Base-by-base conservation (phyloP, 73 alveolate genomes). In the Loxodes magnus region DNA sequence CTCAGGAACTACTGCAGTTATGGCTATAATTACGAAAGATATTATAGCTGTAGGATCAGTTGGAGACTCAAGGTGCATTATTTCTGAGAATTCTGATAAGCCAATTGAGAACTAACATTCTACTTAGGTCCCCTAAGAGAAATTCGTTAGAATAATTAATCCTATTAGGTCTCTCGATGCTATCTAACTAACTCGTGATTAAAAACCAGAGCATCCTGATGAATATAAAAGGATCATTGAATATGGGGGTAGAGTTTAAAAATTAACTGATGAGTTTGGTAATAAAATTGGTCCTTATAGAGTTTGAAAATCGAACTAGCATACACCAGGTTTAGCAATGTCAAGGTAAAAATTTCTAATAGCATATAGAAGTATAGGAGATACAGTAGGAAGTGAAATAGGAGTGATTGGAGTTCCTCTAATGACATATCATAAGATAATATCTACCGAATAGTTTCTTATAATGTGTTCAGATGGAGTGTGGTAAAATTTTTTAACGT, bases 271-370 rank as follows among this genome's bases (percentile, higher is more conserved):
- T 2, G 59, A 46, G 27, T 7, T n/a, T n/a, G 59, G 59, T 25
- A 25, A 1, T 0, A 46, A 46, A 46, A 24, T 46, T 9, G 59
- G 59, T 10, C 59, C 59, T 10, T 46, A 10, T 24, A 0, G 59
- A 22, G 59, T 46, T 10, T 46, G 59, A 24, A 46, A 46, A 46
- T n/a, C 14, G 2, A 24, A 7, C 15, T 37, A 41, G 27, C 22
- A 12, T 1, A 12, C 27, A n/a, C 59, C 59, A 46, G 59, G 59
- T 24, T 24, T 46, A 46, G 59, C 59, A 16, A 46, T 46, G 59
- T 46, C 59, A 1, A 17, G 59, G 2, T n/a, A n/a, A n/a, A n/a
- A n/a, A n/a, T n/a, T n/a, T n/a, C n/a, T n/a, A n/a, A n/a, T n/a
- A n/a, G n/a, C n/a, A n/a, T n/a, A n/a, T n/a, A n/a, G n/a, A n/a